Base-by-base conservation (phyloP, 1,284 basidiomycete genomes). In the Abortiporus biennis region DNA sequence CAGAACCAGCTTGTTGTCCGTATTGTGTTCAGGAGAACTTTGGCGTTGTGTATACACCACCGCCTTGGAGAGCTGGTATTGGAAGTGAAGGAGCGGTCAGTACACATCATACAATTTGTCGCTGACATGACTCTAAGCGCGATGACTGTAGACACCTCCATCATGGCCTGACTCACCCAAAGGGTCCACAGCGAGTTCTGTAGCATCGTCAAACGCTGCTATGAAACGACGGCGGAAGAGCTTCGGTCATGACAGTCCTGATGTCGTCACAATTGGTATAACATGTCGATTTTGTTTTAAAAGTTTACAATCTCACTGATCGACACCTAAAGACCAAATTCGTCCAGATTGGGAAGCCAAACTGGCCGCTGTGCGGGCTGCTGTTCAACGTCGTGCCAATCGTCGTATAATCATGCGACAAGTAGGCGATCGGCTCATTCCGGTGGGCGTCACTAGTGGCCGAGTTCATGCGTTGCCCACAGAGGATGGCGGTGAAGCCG, bases 1-100 rank as follows among this genome's bases (percentile, higher is more conserved):
- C 91, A 12, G 95, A 98, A 56, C 89, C 94, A 0, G 92, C 94
- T 3, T 86, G 90, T 4, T 99, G 95, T 62, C 95, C 95, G 2
- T 99, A 92, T 62, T 99, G 95, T 58, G 91, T 98, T 34, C 92
- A 96, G 63, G 83, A 92, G 35, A 92, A 97, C 63, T 99, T 99
- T 65, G 95, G 95, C 25, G 74, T 98, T 37, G 81, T 92, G 21
- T 99, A 99, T 63, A 78, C 76, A 4, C 82, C 90, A 19, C 92
- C 93, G 17, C 68, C 75, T 22, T 90, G 85, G 78, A 78, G 85
- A 47, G 67, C 81, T 37, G 87, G 85, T 23, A 76, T 87, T 33
- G 79, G 78, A 33, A 78, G 75, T 46, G 86, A 89, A 42, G 77
- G 76, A 53, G 68, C 66, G 62, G 82, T 86, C 45, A 58, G 74